Conservation (phyloP, 176 grass and related monocot species). For the Musa schizocarpa region DNA sequence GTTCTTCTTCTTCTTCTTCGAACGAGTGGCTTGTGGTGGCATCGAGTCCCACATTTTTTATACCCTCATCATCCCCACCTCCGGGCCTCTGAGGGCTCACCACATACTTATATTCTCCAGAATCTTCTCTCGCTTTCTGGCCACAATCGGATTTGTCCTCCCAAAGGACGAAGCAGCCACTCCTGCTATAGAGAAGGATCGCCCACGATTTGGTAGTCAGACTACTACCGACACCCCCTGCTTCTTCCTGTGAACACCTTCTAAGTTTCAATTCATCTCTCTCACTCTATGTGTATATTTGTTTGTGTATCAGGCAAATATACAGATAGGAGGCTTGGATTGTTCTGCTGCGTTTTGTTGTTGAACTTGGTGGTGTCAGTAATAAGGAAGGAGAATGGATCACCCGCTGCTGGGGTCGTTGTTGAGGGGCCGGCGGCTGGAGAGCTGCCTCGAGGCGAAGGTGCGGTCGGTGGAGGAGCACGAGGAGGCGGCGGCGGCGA, state of each 20-base stretch:
- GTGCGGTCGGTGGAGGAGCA: conserved; percentile 5
- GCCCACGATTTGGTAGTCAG: too few relatives aligned
- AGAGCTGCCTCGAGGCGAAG: conserved; percentile 11
- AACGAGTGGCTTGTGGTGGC: too few relatives aligned
- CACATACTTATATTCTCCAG: too few relatives aligned
- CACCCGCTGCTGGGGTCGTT: neutral
- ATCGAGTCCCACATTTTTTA: too few relatives aligned
- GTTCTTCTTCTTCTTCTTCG: too few relatives aligned
- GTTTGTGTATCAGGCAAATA: neutral
- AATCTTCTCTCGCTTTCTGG: too few relatives aligned
- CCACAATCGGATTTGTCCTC: too few relatives aligned
- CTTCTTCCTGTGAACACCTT: neutral
- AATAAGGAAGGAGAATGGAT: neutral
- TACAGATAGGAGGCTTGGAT: neutral
- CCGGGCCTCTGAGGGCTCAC: too few relatives aligned
- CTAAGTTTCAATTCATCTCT: neutral
- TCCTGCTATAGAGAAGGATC: too few relatives aligned
- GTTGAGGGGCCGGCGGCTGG: neutral
- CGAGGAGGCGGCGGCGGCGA: conserved; percentile 4
- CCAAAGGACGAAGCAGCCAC: too few relatives aligned
- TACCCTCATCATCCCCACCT: too few relatives aligned
- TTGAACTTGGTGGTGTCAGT: neutral
- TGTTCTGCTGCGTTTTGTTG: neutral
- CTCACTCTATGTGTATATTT: neutral
- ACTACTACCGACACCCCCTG: too few relatives aligned